Base-by-base conservation (phyloP, 2,329 filamentous ascomycete species). In the Paracoccidioides brasiliensis region DNA sequence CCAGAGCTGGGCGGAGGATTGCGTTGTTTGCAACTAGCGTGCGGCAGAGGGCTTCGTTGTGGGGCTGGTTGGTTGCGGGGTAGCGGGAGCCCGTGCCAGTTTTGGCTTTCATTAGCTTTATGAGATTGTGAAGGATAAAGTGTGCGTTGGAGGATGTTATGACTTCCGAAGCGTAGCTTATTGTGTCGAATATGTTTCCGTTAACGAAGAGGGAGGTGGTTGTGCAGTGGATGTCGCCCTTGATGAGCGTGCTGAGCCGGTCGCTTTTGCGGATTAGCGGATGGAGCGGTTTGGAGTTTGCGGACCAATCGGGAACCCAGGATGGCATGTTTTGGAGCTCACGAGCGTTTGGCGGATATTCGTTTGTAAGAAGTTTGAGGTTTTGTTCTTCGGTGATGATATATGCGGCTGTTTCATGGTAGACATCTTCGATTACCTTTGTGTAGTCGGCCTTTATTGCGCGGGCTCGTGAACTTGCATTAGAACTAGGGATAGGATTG, bases 281-380 rank as follows among this genome's bases (percentile, higher is more conserved):
- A 33, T 54, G 52, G 15, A 54, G 52, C 22, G 52, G 41, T 30
- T 46, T 54, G 15, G 52, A 38, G 22, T 54, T 54, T 46, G 52
- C 43, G 33, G 56, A 58, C 54, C 54, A 58, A 22, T 58, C 56
- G 14, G 56, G 56, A 15, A 58, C 56, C 56, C 56, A 58, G 22
- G 56, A 56, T 3, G 53, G 56, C 41, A 56, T 38, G 15, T 51
- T 50, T 45, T 46, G 52, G 14, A 45, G 28, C n/a, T 22, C 52
- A 10, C 52, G 41, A 4, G 52, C 32, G 33, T 54, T 54, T 37
- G 52, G 52, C 9, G 52, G 52, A 10, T 54, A 54, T 54, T 54
- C 52, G 15, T 54, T 54, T n/a, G 52, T 44, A 4, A 54, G 42
- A 30, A 54, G 38, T 37, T 54, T 54, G 30, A 54, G 52, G 42